Evolutionary conservation across 208 protist species (phyloP), one percentile per base, ranked within the genome.

Genomic region (Kentomonas sorsogonicus): DNA sequence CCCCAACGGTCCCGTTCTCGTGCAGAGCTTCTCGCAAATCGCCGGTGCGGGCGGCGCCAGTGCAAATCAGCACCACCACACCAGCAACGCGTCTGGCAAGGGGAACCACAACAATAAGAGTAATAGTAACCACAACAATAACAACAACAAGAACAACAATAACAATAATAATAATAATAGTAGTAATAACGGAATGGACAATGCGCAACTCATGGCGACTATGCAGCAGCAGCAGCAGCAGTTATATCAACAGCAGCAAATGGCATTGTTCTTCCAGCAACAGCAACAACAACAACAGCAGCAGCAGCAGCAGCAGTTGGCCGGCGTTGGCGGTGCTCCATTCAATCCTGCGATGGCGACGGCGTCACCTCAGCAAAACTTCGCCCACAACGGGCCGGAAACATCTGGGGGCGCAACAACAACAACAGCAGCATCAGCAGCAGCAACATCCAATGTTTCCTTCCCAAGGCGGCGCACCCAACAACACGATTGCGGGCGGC

Each of bases 131-230:
- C n/a, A 41, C n/a, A 52, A 10, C 27, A 52, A 52, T 30, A 7
- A 5, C 5, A 27, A 7, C 20, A 29, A 7, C 47, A 56, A 56
- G 10, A 56, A 56, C 34, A 56, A 18, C 33, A 40, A 56, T 43
- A 43, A 25, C 11, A 56, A 39, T 31, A 44, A 5, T 43, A 43
- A 43, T 56, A 31, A 25, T 26, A 56, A 39, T 31, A 44, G 4
- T 43, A 43, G 22, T 56, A 31, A 23, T 43, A 38, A 43, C 18
- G 31, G 29, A 40, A 7, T 41, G 27, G 7, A 41, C 23, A 40
- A 5, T 4, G 9, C 5, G 40, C 20, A 16, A 18, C 5, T 16
- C 13, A 45, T 16, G n/a, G 3, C 13, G 40, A 16, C 16, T 6
- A 3, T 45, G 40, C 40, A 45, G 16, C 10, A 6, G 40, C 5